Evolutionary conservation across 140 eudicot genomes (phyloP).

Genomic region (Senecio squalidus): DNA sequence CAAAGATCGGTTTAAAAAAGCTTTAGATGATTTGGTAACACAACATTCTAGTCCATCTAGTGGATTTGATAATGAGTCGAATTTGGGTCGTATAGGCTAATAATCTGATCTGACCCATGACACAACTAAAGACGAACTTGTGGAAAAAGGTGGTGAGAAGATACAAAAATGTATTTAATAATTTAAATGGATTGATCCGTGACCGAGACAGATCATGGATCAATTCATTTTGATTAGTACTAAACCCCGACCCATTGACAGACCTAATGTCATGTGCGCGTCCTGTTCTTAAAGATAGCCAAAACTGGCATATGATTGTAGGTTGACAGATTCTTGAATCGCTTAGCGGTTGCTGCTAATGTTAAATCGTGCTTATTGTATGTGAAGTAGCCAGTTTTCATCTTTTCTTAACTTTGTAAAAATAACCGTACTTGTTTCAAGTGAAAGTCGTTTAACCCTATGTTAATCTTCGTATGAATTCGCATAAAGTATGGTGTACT

Average conservation of each 20-base stretch:
- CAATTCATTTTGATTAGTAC: too few species aligned
- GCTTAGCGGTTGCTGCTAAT: neutral
- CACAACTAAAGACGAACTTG: too few species aligned
- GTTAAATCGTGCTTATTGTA: conserved; percentile 10
- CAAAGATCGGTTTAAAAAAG: conserved; percentile 43
- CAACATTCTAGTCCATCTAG: conserved; percentile 35
- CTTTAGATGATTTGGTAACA: conserved; percentile 32
- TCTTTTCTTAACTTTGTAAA: conserved; percentile 16
- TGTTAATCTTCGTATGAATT: conserved; percentile 1
- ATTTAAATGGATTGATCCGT: too few species aligned
- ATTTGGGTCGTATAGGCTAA: too few species aligned
- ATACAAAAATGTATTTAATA: too few species aligned
- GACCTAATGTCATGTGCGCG: too few species aligned
- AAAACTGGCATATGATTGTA: conserved; percentile 15
- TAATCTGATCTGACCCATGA: too few species aligned
- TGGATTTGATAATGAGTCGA: conserved; percentile 24
- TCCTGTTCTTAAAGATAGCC: conserved; percentile 9
- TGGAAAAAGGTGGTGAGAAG: too few species aligned
- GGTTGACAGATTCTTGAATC: conserved; percentile 10
- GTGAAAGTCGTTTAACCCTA: conserved; percentile 10
- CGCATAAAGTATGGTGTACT: neutral
- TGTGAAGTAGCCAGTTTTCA: conserved; percentile 9
- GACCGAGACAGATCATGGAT: too few species aligned
- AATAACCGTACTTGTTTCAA: neutral
- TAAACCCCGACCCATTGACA: too few species aligned